A percentile compares a stretch with the other conserved stretches of the same genome.
phyloP scores from a whole-genome alignment of 305 asterid genomes.

The Fraxinus latifolia region DNA sequence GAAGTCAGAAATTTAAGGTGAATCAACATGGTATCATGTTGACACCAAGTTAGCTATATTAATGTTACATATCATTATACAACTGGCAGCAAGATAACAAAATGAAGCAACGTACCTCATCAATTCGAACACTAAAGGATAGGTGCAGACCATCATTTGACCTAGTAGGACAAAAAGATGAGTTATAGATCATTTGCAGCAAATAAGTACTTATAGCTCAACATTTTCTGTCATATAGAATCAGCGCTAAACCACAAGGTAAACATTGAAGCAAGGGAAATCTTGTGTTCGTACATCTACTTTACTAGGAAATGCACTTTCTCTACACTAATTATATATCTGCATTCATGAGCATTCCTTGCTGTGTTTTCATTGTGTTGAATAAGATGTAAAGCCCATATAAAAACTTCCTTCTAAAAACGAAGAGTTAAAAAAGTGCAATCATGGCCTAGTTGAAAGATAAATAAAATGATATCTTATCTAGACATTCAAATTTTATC shows the following conservation, averaged over 20 bases:
- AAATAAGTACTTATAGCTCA: not conserved
- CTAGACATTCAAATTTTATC: not conserved
- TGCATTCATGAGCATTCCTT: not conserved
- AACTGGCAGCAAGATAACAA: constrained; percentile 1
- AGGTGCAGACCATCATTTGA: constrained; percentile 72
- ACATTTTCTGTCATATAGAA: not conserved
- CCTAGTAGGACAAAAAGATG: constrained; percentile 44
- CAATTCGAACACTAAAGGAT: constrained; percentile 71
- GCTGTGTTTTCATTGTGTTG: not conserved
- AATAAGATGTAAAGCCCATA: not conserved
- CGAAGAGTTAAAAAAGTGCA: not conserved
- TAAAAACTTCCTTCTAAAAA: not conserved
- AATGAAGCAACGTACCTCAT: constrained; percentile 56
- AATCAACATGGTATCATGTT: not conserved
- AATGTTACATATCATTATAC: not conserved
- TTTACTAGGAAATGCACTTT: not conserved
- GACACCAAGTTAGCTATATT: not conserved
- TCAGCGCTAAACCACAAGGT: not conserved
- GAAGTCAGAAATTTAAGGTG: not conserved
- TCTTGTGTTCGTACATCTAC: not conserved
- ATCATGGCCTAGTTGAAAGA: not conserved
- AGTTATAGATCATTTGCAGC: constrained; percentile 22
- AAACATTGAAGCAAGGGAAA: not conserved
- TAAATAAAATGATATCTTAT: not conserved
- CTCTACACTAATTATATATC: not conserved